These are phyloP conservation scores for Podaxis sp. DNA, from an alignment of 768 basidiomycete species.

Conservation along the genomic window DNA sequence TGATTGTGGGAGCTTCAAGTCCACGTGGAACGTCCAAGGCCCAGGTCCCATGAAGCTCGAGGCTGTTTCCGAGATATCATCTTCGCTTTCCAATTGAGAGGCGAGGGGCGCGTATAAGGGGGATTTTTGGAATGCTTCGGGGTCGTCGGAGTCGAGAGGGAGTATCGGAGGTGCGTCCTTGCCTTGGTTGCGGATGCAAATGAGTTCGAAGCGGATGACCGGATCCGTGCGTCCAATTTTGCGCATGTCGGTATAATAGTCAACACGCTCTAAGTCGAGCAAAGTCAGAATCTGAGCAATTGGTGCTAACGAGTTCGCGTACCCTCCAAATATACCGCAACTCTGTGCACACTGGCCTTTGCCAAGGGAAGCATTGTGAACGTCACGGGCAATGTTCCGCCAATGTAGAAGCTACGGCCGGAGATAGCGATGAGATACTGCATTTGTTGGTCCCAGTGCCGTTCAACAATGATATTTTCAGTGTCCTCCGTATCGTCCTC, in stretches of 20 bases:
- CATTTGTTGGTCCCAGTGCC: constrained; percentile 89
- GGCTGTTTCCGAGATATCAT: constrained; percentile 55
- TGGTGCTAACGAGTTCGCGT: constrained; percentile 19
- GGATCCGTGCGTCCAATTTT: constrained; percentile 72
- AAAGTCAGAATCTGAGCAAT: neutral
- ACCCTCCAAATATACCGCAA: constrained; percentile 84
- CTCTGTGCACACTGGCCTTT: constrained; percentile 78
- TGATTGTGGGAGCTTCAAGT: constrained; percentile 66
- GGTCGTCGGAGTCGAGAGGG: constrained; percentile 73
- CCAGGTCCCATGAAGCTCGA: constrained; percentile 74
- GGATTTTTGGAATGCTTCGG: constrained; percentile 61
- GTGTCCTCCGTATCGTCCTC: constrained; percentile 87
- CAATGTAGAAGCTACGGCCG: constrained; percentile 79
- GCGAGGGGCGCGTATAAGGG: constrained; percentile 53
- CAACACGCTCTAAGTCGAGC: constrained; percentile 62
- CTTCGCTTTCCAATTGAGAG: constrained; percentile 36
- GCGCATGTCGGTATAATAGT: constrained; percentile 73
- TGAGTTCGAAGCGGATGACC: constrained; percentile 55
- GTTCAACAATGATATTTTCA: constrained; percentile 78
- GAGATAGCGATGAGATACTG: constrained; percentile 77
- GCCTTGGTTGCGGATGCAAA: constrained; percentile 59
- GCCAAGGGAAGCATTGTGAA: constrained; percentile 81
- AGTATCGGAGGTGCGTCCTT: constrained; percentile 63
- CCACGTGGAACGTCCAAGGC: constrained; percentile 80
- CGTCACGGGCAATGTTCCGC: constrained; percentile 75